These are phyloP conservation scores for Xylaria nigripes DNA, from an alignment of 495 filamentous ascomycete genomes.

Conservation along the genomic window DNA sequence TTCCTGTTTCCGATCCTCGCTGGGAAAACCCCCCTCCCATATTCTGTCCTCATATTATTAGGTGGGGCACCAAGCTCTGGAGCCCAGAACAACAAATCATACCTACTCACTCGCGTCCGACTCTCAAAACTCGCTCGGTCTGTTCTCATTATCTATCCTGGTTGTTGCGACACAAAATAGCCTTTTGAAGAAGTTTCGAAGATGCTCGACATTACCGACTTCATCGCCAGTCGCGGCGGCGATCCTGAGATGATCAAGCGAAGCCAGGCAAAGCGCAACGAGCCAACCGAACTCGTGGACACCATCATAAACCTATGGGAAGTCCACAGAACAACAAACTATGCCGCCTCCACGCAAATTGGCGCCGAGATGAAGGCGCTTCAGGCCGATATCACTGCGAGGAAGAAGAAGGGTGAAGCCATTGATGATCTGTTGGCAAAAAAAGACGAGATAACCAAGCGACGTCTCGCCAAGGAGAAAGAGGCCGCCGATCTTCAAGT, in stretches of 20 bases:
- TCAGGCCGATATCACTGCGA: slow-evolving; percentile 81
- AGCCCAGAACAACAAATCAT: not conserved
- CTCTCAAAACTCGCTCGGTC: not conserved
- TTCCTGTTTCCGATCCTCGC: too few relatives aligned
- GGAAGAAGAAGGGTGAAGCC: slow-evolving; percentile 81
- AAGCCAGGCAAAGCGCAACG: slow-evolving; percentile 73
- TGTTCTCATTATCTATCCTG: not conserved
- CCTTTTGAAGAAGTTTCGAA: not conserved
- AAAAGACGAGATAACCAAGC: slow-evolving; percentile 66
- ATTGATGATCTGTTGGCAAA: slow-evolving; percentile 58
- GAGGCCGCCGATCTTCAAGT: slow-evolving; percentile 64
- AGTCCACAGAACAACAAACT: slow-evolving; percentile 66
- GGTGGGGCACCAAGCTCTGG: slow-evolving; percentile 7
- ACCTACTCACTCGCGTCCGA: not conserved
- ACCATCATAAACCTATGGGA: slow-evolving; percentile 83
- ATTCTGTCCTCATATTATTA: not conserved
- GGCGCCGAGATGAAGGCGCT: slow-evolving; percentile 75
- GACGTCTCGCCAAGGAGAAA: slow-evolving; percentile 70
- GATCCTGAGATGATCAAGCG: slow-evolving; percentile 83
- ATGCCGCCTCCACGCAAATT: slow-evolving; percentile 69
- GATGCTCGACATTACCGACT: slow-evolving; percentile 76
- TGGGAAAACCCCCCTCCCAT: slow-evolving; percentile 6
- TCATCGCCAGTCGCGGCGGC: slow-evolving; percentile 80
- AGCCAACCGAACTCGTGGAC: slow-evolving; percentile 74
- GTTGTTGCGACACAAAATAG: not conserved